Evolutionary conservation across 306 rosid species (phyloP).

Genomic region (Lagenaria siceraria): DNA sequence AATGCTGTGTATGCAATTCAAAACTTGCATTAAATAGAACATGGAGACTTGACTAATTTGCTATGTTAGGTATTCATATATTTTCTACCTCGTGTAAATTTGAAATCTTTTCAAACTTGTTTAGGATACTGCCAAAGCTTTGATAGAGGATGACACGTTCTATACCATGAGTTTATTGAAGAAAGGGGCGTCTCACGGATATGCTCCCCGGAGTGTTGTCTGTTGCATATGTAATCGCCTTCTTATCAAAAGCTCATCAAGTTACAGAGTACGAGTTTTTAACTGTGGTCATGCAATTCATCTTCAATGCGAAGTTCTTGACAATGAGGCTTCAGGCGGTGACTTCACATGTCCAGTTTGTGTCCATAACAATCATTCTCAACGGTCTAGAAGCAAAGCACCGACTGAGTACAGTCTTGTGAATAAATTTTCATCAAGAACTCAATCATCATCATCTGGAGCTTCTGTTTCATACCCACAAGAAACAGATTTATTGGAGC

Average conservation of each 20-base stretch:
- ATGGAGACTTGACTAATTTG: background rate
- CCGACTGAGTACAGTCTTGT: conserved; percentile 45
- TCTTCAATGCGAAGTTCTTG: conserved; percentile 70
- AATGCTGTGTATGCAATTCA: background rate
- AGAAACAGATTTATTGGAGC: conserved; percentile 49
- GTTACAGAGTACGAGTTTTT: conserved; percentile 68
- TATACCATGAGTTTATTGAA: conserved; percentile 88
- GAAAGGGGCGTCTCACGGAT: conserved; percentile 92
- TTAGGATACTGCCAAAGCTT: conserved; percentile 89
- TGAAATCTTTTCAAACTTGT: background rate
- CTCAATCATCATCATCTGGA: conserved; percentile 39
- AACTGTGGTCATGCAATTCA: conserved; percentile 91
- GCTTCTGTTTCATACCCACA: conserved; percentile 31
- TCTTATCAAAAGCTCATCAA: conserved; percentile 46
- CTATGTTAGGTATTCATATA: background rate
- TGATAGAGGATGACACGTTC: conserved; percentile 88
- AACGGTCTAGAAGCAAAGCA: conserved; percentile 54
- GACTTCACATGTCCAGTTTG: conserved; percentile 73
- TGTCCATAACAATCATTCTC: conserved; percentile 54
- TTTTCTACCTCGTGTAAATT: background rate
- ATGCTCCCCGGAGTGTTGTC: conserved; percentile 53
- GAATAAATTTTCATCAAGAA: conserved; percentile 34
- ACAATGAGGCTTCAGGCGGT: conserved; percentile 34
- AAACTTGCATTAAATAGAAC: background rate
- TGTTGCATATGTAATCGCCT: conserved; percentile 70